Evolutionary conservation across 1,139 yeast genomes (phyloP), one percentile per base, ranked within the genome.

Genomic region (Saccharomyces hybrid): DNA sequence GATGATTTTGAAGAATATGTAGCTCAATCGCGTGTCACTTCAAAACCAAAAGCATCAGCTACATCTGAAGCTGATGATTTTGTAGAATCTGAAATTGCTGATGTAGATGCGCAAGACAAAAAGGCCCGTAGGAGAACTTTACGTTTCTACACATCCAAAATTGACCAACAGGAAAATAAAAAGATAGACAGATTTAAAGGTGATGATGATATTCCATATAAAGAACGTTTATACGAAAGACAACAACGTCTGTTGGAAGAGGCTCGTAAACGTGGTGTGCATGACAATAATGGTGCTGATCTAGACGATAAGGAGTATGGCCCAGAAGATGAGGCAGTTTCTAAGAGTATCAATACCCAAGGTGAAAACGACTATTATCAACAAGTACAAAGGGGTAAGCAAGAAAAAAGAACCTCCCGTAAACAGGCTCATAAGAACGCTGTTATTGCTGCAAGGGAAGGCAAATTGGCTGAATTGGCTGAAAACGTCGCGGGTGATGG

Each of bases 101-200:
- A 85, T 34, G 84, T 89, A 51, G 98, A 93, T 69, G 78, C 81
- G 58, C 96, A 89, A 68, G 99, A 91, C 54, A 90, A 93, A 70
- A 80, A 79, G 55, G 82, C 84, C 48, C 84, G 96, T 66, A 88
- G 87, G 75, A 84, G 83, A 71, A 81, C 96, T 0, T 81, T 93
- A 64, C 84, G 98, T 63, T 95, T 93, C 83, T 93, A 93, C 78
- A 93, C 99, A 1, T 88, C 98, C 58, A 93, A 91, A 73, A 91
- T 93, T 71, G 97, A 90, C 70, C 91, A 88, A 72, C 87, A 88
- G 52, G 82, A 80, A 47, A 78, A 80, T 60, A 82, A 81, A 68
- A 79, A 78, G 58, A 73, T 70, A 44, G 86, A 82, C 58, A 78
- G 75, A 61, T 81, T 73, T 61, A 79, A 86, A 48, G 99, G 98